Percentiles rank a stretch among this genome's conserved stretches.
phyloP scores from a whole-genome alignment of 78 protist genomes.

The Dictyostelium intermedium region DNA sequence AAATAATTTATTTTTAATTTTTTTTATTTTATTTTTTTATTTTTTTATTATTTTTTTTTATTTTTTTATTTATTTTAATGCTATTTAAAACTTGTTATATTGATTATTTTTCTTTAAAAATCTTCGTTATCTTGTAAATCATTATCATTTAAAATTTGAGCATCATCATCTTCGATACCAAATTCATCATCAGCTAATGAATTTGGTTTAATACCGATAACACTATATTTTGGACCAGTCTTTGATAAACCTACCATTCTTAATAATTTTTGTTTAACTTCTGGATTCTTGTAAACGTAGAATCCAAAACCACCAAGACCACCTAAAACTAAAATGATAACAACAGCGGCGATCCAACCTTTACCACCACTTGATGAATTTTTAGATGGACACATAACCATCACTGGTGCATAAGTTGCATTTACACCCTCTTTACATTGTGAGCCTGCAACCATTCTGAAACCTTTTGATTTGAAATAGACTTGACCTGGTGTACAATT shows the following conservation, averaged over 20 bases:
- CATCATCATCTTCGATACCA: slow-evolving; percentile 78
- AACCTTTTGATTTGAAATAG: slow-evolving; percentile 17
- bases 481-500: background rate
- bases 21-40: background rate
- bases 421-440: slow-evolving; percentile 30
- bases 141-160: slow-evolving; percentile 71
- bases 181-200: slow-evolving; percentile 73
- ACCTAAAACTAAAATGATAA: background rate
- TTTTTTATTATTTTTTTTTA: background rate
- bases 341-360: slow-evolving; percentile 59
- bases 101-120: background rate
- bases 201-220: slow-evolving; percentile 50
- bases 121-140: slow-evolving; percentile 33
- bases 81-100: background rate
- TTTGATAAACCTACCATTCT: slow-evolving; percentile 27
- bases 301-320: slow-evolving; percentile 34
- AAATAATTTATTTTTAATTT: no score
- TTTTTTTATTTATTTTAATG: background rate
- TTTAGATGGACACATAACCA: background rate
- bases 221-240: slow-evolving; percentile 29
- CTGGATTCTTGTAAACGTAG: slow-evolving; percentile 38
- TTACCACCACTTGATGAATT: background rate
- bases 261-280: background rate
- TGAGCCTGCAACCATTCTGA: slow-evolving; percentile 31
- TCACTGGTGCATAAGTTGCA: background rate